These are phyloP conservation scores for Kazachstania africana DNA, from an alignment of 805 yeast genomes.

Conservation along the genomic window DNA sequence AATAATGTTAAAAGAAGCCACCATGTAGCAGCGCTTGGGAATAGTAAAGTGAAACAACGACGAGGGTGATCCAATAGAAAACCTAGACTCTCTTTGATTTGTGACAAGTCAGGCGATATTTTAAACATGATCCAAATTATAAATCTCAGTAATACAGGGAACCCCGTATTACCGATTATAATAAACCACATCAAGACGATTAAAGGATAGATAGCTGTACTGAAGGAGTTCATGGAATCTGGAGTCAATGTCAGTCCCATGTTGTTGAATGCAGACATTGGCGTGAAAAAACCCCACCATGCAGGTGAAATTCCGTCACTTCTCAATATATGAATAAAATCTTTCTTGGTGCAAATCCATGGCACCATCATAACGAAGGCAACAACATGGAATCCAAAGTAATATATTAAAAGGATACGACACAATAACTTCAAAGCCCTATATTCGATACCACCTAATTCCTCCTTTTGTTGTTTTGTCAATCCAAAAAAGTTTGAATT, in stretches of 20 bases:
- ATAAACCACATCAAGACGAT: constrained; percentile 57
- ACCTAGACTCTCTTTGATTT: constrained; percentile 62
- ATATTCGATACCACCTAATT: constrained; percentile 94
- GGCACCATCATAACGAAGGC: constrained; percentile 44
- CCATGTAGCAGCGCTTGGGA: constrained; percentile 92
- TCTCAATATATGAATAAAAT: constrained; percentile 35
- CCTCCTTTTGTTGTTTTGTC: constrained; percentile 77
- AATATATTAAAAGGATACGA: constrained; percentile 51
- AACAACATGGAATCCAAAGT: constrained; percentile 62
- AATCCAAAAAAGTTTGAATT: constrained; percentile 83
- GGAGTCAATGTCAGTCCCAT: constrained; percentile 76
- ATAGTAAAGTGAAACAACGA: constrained; percentile 85
- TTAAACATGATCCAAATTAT: constrained; percentile 72
- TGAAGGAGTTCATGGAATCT: constrained; percentile 63
- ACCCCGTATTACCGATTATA: constrained; percentile 89
- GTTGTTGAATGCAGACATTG: constrained; percentile 73
- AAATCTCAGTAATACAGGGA: constrained; percentile 73
- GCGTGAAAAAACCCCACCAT: constrained; percentile 91
- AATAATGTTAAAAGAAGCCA: constrained; percentile 75
- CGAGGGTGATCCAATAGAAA: constrained; percentile 92
- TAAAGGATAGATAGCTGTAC: constrained; percentile 51
- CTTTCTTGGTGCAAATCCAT: constrained; percentile 39
- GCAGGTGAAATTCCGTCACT: constrained; percentile 56
- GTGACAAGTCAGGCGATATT: constrained; percentile 51
- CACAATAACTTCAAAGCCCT: constrained; percentile 73